Evolutionary conservation across 148 eudicot species (phyloP).

Genomic region (Vaccinium corymbosum): DNA sequence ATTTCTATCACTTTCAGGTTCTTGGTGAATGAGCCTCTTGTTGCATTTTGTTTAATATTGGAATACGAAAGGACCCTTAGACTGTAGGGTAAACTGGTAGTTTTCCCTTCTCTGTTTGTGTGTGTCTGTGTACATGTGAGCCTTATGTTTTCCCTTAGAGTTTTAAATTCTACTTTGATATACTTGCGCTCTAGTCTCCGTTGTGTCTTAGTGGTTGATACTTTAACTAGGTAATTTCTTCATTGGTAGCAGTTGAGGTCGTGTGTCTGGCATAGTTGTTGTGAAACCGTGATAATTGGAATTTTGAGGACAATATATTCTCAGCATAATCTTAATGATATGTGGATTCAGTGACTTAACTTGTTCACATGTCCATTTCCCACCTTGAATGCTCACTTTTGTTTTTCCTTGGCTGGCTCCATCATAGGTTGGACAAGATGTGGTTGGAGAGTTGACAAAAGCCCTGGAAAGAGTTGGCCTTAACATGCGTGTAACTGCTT

Average conservation of each 20-base stretch:
- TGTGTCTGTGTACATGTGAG: not conserved
- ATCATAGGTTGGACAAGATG: conserved; percentile 76
- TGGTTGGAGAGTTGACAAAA: conserved; percentile 77
- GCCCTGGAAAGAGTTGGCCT: conserved; percentile 76
- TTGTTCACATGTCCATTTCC: not conserved
- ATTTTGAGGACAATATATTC: not conserved
- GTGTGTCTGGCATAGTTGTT: not conserved
- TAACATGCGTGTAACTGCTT: conserved; percentile 92
- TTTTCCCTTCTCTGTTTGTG: not conserved
- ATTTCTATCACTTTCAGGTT: not conserved
- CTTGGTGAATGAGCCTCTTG: not conserved
- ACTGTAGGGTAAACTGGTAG: not conserved
- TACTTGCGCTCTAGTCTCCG: not conserved
- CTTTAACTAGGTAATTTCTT: not conserved
- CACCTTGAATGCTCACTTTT: not conserved
- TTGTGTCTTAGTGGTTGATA: not conserved
- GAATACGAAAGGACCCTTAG: not conserved
- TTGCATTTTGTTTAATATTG: not conserved
- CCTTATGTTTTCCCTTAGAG: not conserved
- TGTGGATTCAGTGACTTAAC: not conserved
- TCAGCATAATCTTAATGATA: not conserved
- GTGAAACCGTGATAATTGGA: not conserved
- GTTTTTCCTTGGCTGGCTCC: conserved; percentile 13
- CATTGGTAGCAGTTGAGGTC: not conserved
- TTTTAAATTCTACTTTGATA: not conserved